These are phyloP conservation scores for Hypericum androsaemum DNA, from an alignment of 345 rosid species.

Conservation along the genomic window DNA sequence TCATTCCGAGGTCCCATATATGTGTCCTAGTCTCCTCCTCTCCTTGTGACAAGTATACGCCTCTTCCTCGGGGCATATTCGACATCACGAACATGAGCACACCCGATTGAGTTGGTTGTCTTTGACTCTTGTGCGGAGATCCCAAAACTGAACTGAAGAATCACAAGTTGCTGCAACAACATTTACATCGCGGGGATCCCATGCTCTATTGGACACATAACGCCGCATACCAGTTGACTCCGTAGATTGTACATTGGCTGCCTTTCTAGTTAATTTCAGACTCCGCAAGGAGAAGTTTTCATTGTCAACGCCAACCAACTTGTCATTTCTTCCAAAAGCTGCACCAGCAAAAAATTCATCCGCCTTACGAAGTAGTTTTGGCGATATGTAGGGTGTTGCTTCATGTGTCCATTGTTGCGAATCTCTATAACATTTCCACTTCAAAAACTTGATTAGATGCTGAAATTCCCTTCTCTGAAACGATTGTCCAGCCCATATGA, in stretches of 20 bases:
- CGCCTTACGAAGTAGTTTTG: no score
- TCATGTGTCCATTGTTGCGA: no score
- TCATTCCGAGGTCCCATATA: slow-evolving; percentile 72
- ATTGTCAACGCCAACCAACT: slow-evolving; percentile 76
- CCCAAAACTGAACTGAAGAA: slow-evolving; percentile 88
- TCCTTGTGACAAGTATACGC: slow-evolving; percentile 66
- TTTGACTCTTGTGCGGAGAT: slow-evolving; percentile 69
- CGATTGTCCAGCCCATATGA: no score
- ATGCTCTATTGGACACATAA: slow-evolving; percentile 73
- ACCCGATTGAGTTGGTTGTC: slow-evolving; percentile 59
- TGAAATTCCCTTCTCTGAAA: no score
- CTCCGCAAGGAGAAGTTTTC: slow-evolving; percentile 63
- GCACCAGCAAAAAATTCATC: no score
- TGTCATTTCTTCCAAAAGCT: slow-evolving; percentile 78
- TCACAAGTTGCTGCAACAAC: slow-evolving; percentile 70
- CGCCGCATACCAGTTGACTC: slow-evolving; percentile 79
- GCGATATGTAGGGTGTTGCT: no score
- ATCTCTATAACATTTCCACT: no score
- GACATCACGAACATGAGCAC: slow-evolving; percentile 47
- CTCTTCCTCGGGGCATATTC: slow-evolving; percentile 55
- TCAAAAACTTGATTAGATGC: no score
- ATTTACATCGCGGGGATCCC: slow-evolving; percentile 88
- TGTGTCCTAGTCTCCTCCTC: slow-evolving; percentile 71
- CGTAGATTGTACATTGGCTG: slow-evolving; percentile 74
- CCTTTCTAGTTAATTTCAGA: slow-evolving; percentile 60